Percentiles rank a stretch among this genome's conserved stretches.
Evolutionary conservation across 2,329 filamentous ascomycete species (phyloP).

Genomic region (Pseudogymnoascus verrucosus): DNA sequence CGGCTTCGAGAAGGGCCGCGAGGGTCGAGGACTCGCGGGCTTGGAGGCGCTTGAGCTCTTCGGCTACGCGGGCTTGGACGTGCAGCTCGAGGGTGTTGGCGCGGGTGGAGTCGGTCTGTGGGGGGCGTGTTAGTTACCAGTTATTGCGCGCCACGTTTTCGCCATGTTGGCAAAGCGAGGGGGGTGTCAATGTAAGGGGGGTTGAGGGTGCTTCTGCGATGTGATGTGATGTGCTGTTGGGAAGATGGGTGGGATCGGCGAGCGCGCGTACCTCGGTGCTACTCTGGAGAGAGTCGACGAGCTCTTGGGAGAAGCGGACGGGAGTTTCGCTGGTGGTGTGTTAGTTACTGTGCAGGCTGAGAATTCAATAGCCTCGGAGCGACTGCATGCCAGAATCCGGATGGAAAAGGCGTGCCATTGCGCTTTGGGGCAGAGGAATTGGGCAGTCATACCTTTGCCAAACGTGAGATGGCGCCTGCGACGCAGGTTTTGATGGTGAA

Average conservation of each 20-base stretch:
- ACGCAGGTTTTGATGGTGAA: constrained; percentile 10
- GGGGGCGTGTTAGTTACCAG: background rate
- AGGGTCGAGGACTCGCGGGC: constrained; percentile 63
- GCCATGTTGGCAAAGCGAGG: background rate
- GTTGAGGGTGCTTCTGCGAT: background rate
- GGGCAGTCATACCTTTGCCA: constrained; percentile 10
- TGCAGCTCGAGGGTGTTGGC: constrained; percentile 76
- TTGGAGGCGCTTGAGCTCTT: constrained; percentile 75
- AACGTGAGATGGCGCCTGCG: constrained; percentile 9
- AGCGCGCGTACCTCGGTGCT: constrained; percentile 66
- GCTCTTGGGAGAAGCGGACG: constrained; percentile 67
- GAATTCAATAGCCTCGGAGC: background rate
- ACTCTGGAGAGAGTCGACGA: constrained; percentile 74
- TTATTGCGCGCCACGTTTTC: background rate
- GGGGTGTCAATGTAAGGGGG: background rate
- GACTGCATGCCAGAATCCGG: background rate
- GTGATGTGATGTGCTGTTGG: background rate
- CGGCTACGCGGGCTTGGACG: constrained; percentile 77
- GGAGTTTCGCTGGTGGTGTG: constrained; percentile 44
- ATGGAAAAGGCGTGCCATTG: background rate
- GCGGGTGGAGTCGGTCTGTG: constrained; percentile 80
- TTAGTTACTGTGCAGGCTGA: constrained; percentile 4
- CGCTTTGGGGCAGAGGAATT: background rate
- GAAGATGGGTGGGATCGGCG: background rate
- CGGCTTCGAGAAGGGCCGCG: constrained; percentile 48